Percentiles rank a stretch among this genome's conserved stretches.
Conservation (phyloP, 2,329 filamentous ascomycete genomes). For the Fusarium torreyae region DNA sequence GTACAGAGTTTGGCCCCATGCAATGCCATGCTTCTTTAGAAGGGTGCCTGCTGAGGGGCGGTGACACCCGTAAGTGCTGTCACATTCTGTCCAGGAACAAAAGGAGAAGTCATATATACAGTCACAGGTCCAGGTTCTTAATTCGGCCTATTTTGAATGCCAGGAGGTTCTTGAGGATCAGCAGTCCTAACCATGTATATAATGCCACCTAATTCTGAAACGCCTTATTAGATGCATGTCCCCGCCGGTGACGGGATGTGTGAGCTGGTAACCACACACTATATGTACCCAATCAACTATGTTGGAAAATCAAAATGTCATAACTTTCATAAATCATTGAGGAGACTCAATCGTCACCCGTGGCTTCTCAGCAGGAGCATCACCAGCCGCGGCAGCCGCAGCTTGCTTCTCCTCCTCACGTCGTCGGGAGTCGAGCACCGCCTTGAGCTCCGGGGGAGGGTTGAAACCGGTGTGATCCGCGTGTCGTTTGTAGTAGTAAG, state of each 20-base stretch:
- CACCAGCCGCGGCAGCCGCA: slow-evolving; percentile 39
- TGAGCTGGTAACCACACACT: slow-evolving; percentile 30
- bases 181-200: slow-evolving; percentile 35
- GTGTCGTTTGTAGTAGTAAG: slow-evolving; percentile 91
- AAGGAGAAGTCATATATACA: not conserved
- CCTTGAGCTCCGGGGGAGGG: slow-evolving; percentile 71
- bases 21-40: not conserved
- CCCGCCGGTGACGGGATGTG: slow-evolving; percentile 34
- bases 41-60: not conserved
- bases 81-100: not conserved
- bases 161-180: slow-evolving; percentile 30
- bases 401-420: slow-evolving; percentile 58
- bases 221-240: slow-evolving; percentile 50
- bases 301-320: slow-evolving; percentile 28
- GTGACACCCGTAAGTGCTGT: not conserved
- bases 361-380: slow-evolving; percentile 43
- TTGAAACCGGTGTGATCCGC: slow-evolving; percentile 88
- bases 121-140: slow-evolving; percentile 10
- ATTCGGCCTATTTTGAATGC: slow-evolving; percentile 21
- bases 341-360: slow-evolving; percentile 48
- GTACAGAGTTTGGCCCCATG: not conserved
- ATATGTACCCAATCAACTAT: slow-evolving; percentile 23
- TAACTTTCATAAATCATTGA: slow-evolving; percentile 46
- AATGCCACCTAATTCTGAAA: slow-evolving; percentile 48
- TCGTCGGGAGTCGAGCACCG: slow-evolving; percentile 70